Evolutionary conservation across 352 stramenopile species (phyloP).

Genomic region (Phytophthora crassamura): DNA sequence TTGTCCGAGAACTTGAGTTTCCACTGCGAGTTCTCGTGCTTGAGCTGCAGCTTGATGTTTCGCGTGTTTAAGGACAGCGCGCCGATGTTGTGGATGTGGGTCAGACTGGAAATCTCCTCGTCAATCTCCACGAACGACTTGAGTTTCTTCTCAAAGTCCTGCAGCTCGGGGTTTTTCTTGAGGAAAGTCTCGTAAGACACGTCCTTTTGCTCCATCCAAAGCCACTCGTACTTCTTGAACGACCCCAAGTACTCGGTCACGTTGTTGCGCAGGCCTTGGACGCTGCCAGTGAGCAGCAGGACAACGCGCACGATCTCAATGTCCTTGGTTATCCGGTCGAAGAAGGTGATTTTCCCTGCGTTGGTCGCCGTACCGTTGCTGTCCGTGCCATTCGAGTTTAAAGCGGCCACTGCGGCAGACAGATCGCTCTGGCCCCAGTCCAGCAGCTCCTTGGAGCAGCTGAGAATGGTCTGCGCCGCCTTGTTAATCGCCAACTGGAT

Average conservation of each 20-base stretch:
- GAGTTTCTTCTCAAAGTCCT: slow-evolving; percentile 97
- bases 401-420: slow-evolving; percentile 28
- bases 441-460: slow-evolving; percentile 96
- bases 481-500: slow-evolving; percentile 99
- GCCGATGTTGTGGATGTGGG: slow-evolving; percentile 95
- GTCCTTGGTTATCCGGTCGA: slow-evolving; percentile 98
- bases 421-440: slow-evolving; percentile 93
- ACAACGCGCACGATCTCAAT: slow-evolving; percentile 99
- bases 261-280: slow-evolving; percentile 97
- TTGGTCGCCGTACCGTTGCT: slow-evolving; percentile 26
- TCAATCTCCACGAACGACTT: slow-evolving; percentile 96
- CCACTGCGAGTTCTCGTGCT: slow-evolving; percentile 96
- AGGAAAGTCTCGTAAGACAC: slow-evolving; percentile 95
- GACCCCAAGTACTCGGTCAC: slow-evolving; percentile 97
- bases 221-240: slow-evolving; percentile 97
- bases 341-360: slow-evolving; percentile 91
- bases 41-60: slow-evolving; percentile 97
- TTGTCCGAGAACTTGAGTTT: slow-evolving; percentile 98
- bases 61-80: slow-evolving; percentile 97
- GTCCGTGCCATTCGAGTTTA: slow-evolving; percentile 25
- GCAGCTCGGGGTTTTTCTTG: slow-evolving; percentile 93
- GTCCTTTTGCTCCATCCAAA: slow-evolving; percentile 99
- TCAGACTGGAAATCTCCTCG: slow-evolving; percentile 91
- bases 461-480: slow-evolving; percentile 96
- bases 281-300: slow-evolving; percentile 96